Percentiles rank a stretch among this genome's conserved stretches.
phyloP scores from a whole-genome alignment of 768 basidiomycete species.

The Collybia sp. region DNA sequence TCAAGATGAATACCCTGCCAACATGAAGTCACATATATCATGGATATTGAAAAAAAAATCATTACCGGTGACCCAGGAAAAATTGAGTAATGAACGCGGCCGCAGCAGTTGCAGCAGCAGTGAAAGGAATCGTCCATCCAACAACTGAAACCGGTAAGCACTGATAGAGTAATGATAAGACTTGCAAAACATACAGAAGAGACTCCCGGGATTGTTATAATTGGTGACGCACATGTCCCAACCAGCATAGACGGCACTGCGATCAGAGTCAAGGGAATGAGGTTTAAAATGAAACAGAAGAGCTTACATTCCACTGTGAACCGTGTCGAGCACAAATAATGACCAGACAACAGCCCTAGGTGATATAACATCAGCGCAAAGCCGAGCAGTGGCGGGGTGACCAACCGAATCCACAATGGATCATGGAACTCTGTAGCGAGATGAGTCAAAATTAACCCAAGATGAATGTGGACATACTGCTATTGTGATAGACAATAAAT shows the following conservation, averaged over 20 bases:
- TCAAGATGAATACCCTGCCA: conserved; percentile 28
- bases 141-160: conserved; percentile 21
- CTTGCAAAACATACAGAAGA: conserved; percentile 19
- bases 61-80: conserved; percentile 42
- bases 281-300: conserved; percentile 3
- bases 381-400: not conserved
- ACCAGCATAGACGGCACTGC: conserved; percentile 23
- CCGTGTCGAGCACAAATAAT: conserved; percentile 25
- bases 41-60: not conserved
- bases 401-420: conserved; percentile 22
- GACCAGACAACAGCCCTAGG: conserved; percentile 22
- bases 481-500: conserved; percentile 25
- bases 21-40: not conserved
- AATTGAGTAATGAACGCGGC: conserved; percentile 46
- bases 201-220: conserved; percentile 30
- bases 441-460: conserved; percentile 6
- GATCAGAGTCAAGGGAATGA: not conserved
- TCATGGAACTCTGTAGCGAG: conserved; percentile 26
- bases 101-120: conserved; percentile 38
- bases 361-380: too few species aligned
- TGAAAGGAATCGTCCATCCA: conserved; percentile 48
- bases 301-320: conserved; percentile 27
- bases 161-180: not conserved
- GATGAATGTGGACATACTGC: conserved; percentile 12
- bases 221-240: conserved; percentile 31